Evolutionary conservation across 108 stramenopile species (phyloP), one percentile per base, ranked within the genome.

Genomic region (Fistulifera pelliculosa): DNA sequence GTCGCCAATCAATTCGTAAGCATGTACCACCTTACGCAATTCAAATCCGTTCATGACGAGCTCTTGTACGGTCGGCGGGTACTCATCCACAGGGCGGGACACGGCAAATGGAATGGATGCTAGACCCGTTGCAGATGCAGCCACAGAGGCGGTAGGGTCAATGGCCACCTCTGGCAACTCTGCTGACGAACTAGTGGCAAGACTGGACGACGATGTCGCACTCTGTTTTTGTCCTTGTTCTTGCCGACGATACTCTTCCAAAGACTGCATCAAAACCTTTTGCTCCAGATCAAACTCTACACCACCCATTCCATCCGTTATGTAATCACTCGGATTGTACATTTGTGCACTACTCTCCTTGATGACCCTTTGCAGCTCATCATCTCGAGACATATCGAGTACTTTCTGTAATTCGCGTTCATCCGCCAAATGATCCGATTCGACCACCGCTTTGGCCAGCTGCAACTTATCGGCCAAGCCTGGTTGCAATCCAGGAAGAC

Each of bases 41-140:
- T 81, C 75, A 60, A 90, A 90, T 27, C 88, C 88, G 62, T 90
- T 90, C 82, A 86, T 81, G 38, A 81, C 83, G 27, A 90, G 56
- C 53, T 90, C 88, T 71, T 86, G 88, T 0, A 90, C 88, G 4
- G 62, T 66, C 10, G 58, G 56, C 13, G 88, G 85, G 61, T 90
- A 90, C 44, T 86, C 82, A 44, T 90, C 88, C 3, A 65, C 41
- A 7, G 64, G 26, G 16, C 31, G 28, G 19, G 24, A 31, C 52
- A 41, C 13, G 41, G 35, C n/a, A n/a, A n/a, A n/a, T n/a, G n/a
- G n/a, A 23, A 16, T 59, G 57, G 57, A 28, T 24, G 21, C 22
- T 48, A 49, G 22, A 43, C 10, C 16, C 4, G 27, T 25, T 40
- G 55, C 48, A 10, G 56, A 42, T 0, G 52, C 11, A 1, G 62